Evolutionary conservation across 768 basidiomycete genomes (phyloP), one percentile per base, ranked within the genome.

Genomic region (Phallus indusiatus): DNA sequence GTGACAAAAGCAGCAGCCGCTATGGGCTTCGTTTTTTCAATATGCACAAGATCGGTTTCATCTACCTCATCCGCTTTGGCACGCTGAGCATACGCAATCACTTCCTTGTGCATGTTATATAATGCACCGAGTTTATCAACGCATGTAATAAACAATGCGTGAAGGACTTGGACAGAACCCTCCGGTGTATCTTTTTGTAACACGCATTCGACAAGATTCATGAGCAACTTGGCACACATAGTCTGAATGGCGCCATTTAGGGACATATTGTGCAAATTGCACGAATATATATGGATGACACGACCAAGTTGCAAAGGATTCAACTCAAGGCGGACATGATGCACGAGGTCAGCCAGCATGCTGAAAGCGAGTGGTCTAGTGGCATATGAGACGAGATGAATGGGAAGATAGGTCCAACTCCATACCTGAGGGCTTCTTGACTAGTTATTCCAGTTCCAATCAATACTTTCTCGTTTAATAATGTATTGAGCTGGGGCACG

Each of bases 151-250:
- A 96, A 81, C 71, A 97, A 83, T 37, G 83, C 78, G 22, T 75
- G 73, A 7, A 98, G 75, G n/a, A 93, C 75, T 56, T 78, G 77
- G 2, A 81, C 78, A 10, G 90, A 85, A 51, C 83, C 85, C 56
- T 81, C 77, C 21, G 81, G 74, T 0, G 84, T 82, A 52, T 86
- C 88, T 70, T 95, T 94, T 33, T 78, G 72, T 21, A 87, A 73
- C 47, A 97, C 85, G 50, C 83, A 80, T 57, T 98, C 96, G 47
- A 90, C 81, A 52, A 96, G 78, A 62, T 88, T 89, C 67, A 93
- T 88, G 69, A 97, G 85, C 74, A 96, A 85, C 71, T 97, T 98
- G 55, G 88, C 87, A 63, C 90, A 91, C 68, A 97, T 78, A 12
- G 90, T 90, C 67, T 97, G 94, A 35, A 94, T 82, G 57, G 81